Evolutionary conservation across 2,329 filamentous ascomycete genomes (phyloP), one percentile per base, ranked within the genome.

Genomic region (Escovopsis weberi): DNA sequence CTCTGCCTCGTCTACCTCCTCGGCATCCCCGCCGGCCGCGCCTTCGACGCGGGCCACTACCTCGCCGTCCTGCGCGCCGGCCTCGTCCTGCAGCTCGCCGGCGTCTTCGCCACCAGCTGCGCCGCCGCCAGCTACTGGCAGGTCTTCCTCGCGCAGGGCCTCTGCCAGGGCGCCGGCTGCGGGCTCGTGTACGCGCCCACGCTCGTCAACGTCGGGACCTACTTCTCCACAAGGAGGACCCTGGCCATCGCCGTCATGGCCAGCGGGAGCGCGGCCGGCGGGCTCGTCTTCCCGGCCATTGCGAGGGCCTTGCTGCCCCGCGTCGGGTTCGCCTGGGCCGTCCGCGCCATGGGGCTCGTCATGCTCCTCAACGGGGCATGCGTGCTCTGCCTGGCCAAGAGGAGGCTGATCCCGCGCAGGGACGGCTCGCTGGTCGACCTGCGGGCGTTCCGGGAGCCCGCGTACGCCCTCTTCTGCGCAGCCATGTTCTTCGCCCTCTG

Each of bases 251-350:
- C 75, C 0, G 65, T 79, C 7, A 67, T 67, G 9, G 74, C 76
- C 0, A 70, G 69, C 0, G 81, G 80, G 1, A 75, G 74, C 26
- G 70, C 69, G 0, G 72, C 72, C 0, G 80, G 80, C 1, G 78
- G 78, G 0, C 60, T 82, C 19, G 64, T 82, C 3, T 84, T 79
- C 52, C 78, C 80, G 0, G 63, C 74, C 2, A 66, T 75, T 15
- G 64, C 72, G 1, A 63, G 68, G 51, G 68, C 75, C 42, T 58
- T 82, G 10, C 59, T 80, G 2, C 73, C 76, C 0, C 64, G 62
- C 15, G 59, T 82, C 4, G 79, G 79, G 0, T 82, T 80, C 51
- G 64, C 66, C 0, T 82, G 78, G 76, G 78, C 79, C 0, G 67
- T 80, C n/a, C 64, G 78, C 0, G 67, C 71, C 0, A 66, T 80